A percentile compares a stretch with the other conserved stretches of the same genome.
phyloP scores from a whole-genome alignment of 2,329 filamentous ascomycete species.

The Verticillium dahliae region DNA sequence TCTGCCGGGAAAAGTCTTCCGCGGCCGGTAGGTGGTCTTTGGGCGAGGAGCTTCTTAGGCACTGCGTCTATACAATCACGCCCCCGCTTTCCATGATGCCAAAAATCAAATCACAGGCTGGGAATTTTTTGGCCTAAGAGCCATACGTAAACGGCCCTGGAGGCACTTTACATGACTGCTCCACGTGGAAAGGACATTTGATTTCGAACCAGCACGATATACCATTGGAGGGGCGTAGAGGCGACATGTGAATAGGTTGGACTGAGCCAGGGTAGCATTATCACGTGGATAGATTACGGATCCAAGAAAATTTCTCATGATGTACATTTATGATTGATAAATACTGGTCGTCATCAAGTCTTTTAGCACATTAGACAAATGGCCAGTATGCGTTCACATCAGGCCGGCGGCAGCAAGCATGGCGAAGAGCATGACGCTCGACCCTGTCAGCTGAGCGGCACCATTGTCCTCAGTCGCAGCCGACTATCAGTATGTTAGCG shows the following conservation, averaged over 20 bases:
- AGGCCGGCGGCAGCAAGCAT: slow-evolving; percentile 2
- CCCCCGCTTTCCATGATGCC: slow-evolving; percentile 33
- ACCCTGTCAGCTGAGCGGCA: background rate
- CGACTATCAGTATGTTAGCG: background rate
- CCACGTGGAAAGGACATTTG: slow-evolving; percentile 27
- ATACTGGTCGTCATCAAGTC: background rate
- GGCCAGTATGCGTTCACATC: background rate
- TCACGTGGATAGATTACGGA: background rate
- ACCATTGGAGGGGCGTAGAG: no score
- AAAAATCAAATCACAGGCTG: slow-evolving; percentile 45
- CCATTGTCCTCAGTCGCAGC: background rate
- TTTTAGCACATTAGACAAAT: background rate
- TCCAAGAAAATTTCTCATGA: background rate
- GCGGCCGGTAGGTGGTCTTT: slow-evolving; percentile 39
- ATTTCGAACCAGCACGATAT: no score
- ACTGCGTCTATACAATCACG: slow-evolving; percentile 25
- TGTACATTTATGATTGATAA: background rate
- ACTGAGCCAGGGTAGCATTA: background rate
- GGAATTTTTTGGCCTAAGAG: slow-evolving; percentile 45
- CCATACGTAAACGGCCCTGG: slow-evolving; percentile 48
- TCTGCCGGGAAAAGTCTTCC: slow-evolving; percentile 29
- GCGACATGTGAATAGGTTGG: no score
- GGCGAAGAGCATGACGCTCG: slow-evolving; percentile 2
- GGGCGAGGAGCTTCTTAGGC: slow-evolving; percentile 44
- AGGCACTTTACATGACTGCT: slow-evolving; percentile 50